Conservation (phyloP, 1,284 basidiomycete species). For the Xanthoconium separans region DNA sequence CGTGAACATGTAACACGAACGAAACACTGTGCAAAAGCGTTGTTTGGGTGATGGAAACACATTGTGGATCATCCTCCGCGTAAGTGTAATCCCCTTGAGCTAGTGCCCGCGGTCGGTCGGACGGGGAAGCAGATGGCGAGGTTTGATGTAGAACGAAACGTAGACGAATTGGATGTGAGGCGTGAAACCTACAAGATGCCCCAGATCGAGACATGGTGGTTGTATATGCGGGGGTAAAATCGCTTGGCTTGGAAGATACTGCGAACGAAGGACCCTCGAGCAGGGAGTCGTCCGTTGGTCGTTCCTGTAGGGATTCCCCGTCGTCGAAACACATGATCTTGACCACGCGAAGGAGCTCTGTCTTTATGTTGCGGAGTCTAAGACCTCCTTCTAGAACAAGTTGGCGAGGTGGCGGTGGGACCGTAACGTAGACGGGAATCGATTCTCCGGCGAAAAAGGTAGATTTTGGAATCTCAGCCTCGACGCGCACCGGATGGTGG, state of each 20-base stretch:
- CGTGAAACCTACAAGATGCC: slow-evolving; percentile 77
- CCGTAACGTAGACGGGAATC: slow-evolving; percentile 74
- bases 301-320: slow-evolving; percentile 27
- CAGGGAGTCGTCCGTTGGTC: slow-evolving; percentile 7
- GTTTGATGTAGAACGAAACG: slow-evolving; percentile 70
- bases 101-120: slow-evolving; percentile 42
- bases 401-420: slow-evolving; percentile 65
- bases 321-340: slow-evolving; percentile 47
- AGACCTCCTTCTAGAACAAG: slow-evolving; percentile 65
- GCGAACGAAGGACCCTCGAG: slow-evolving; percentile 32
- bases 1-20: slow-evolving; percentile 62
- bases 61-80: slow-evolving; percentile 57
- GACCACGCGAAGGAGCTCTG: slow-evolving; percentile 66
- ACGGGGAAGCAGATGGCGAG: slow-evolving; percentile 51
- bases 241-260: slow-evolving; percentile 25
- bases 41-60: slow-evolving; percentile 70
- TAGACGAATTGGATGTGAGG: slow-evolving; percentile 60
- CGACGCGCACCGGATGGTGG: slow-evolving; percentile 61
- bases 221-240: slow-evolving; percentile 38
- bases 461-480: slow-evolving; percentile 68
- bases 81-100: slow-evolving; percentile 44
- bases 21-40: slow-evolving; percentile 71
- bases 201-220: slow-evolving; percentile 69
- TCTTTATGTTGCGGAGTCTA: slow-evolving; percentile 69
- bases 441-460: slow-evolving; percentile 66